phyloP scores from a whole-genome alignment of 257 asterid genomes.

The Solanum clarkiae region DNA sequence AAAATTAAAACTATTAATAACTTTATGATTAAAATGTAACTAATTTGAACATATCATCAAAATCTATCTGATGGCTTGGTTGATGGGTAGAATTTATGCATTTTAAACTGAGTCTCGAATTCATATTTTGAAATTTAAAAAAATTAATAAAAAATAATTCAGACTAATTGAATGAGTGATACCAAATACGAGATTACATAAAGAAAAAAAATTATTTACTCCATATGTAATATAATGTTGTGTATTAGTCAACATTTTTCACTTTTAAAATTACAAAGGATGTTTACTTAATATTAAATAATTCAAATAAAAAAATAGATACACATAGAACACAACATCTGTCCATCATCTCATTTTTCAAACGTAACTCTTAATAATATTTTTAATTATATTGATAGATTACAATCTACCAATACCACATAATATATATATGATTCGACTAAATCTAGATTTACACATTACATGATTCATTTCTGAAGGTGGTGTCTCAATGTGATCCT shows the following conservation, averaged over 20 bases:
- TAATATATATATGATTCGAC: background rate
- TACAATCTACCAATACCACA: background rate
- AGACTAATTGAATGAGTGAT: background rate
- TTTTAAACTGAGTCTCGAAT: background rate
- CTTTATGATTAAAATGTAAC: no score
- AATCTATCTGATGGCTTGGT: background rate
- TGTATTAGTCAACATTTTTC: background rate
- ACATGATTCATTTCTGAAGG: background rate
- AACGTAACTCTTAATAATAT: background rate
- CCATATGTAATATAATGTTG: background rate
- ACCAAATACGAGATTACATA: background rate
- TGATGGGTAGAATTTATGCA: background rate
- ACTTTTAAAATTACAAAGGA: background rate
- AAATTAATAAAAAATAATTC: fast-evolving
- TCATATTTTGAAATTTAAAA: background rate
- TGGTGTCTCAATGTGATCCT: background rate
- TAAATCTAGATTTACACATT: background rate
- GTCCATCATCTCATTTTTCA: background rate
- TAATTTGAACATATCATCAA: background rate
- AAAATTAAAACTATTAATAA: no score
- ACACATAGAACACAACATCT: background rate
- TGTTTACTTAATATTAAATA: background rate
- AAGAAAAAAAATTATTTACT: background rate
- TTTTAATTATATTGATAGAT: background rate
- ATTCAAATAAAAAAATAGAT: background rate